These are phyloP conservation scores for Pythium folliculosum DNA, from an alignment of 352 stramenopile genomes.

Conservation along the genomic window DNA sequence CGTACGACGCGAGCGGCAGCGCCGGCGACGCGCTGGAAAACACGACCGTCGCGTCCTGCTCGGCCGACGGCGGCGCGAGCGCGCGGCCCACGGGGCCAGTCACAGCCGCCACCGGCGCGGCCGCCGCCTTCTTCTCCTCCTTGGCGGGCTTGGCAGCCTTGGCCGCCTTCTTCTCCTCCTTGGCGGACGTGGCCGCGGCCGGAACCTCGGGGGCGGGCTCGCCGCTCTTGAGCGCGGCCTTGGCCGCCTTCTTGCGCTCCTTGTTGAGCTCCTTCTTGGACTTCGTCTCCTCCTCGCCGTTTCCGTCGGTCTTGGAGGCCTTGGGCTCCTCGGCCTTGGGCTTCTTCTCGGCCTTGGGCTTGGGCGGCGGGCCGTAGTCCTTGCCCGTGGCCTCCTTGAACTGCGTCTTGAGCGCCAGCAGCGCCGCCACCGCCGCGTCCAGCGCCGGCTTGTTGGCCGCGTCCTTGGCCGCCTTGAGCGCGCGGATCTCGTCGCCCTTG, in stretches of 20 bases:
- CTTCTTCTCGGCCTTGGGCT: conserved; percentile 72
- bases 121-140: background rate
- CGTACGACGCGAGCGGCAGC: conserved; percentile 65
- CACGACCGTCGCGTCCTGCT: conserved; percentile 60
- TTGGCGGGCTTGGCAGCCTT: background rate
- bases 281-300: conserved; percentile 63
- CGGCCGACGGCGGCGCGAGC: conserved; percentile 42
- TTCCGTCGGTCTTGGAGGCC: background rate
- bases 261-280: conserved; percentile 91
- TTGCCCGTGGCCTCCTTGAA: conserved; percentile 78
- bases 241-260: conserved; percentile 86
- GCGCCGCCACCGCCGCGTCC: conserved; percentile 48
- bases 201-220: conserved; percentile 45
- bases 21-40: conserved; percentile 51
- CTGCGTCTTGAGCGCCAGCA: conserved; percentile 75
- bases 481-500: conserved; percentile 73
- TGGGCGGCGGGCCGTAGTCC: conserved; percentile 64
- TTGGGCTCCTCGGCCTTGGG: background rate
- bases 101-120: background rate
- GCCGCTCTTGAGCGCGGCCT: conserved; percentile 66
- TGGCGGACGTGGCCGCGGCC: conserved; percentile 17
- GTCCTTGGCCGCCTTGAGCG: conserved; percentile 66
- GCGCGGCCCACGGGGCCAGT: conserved; percentile 36
- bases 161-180: conserved; percentile 14
- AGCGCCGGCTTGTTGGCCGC: conserved; percentile 47